Evolutionary conservation across 805 yeast species (phyloP), one percentile per base, ranked within the genome.

Genomic region (Yarrowia sp.): DNA sequence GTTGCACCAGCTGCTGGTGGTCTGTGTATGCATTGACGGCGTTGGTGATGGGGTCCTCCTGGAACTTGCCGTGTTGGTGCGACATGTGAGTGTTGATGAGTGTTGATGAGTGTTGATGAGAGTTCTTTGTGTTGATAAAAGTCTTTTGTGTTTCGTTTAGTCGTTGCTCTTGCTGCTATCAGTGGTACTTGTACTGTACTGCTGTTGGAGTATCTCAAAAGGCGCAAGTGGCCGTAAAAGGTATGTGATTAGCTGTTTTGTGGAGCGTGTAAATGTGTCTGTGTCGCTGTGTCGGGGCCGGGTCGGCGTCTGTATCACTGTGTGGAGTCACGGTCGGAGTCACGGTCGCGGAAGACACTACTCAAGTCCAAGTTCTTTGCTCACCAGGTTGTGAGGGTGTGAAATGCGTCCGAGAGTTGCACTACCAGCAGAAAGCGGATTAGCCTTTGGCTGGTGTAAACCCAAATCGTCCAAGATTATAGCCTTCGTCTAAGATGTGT

Each of bases 1-100:
- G 77, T 47, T 79, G 68, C 36, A 69, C 70, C 34, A 56, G 53
- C 56, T 64, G 69, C 63, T 73, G 70, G 66, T 70, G 70, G 33
- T 50, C 69, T 13, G 74, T 60, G 56, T 70, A 73, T 46, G 52
- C 64, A 40, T 69, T 58, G 61, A 67, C 71, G 14, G 53, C 65
- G 56, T 58, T 49, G 42, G 70, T 69, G 52, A 43, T 64, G 34
- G 68, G 42, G 68, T 68, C 70, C 33, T 55, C 63, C 17, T 47
- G 46, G 55, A 61, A 61, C 66, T 46, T 61, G 53, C 64, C 64
- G 49, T 40, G 46, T 39, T 55, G 61, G 38, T 55, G 61, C 20
- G 46, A 39, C 61, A 40, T 39, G 34, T n/a, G 15, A 7, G 17
- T 1, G 19, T 12, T 30, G 30, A 24, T 17, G 15, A 7, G 47